Percentiles rank a stretch among this genome's conserved stretches.
Conservation (phyloP, 257 asterid species). For the Fraxinus excelsior region DNA sequence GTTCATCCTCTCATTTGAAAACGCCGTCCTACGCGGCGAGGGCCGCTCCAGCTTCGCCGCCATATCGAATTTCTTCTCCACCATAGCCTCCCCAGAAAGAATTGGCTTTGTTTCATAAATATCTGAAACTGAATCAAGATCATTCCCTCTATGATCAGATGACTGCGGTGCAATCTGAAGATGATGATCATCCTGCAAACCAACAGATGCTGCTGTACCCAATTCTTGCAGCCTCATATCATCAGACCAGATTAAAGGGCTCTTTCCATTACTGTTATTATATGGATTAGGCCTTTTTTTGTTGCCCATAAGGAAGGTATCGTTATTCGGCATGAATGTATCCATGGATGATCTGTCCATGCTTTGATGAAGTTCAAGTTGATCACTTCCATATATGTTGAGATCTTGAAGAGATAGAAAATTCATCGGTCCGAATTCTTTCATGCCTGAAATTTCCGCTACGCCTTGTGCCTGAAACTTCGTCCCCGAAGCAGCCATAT, state of each 20-base stretch:
- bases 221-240: constrained; percentile 67
- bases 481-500: constrained; percentile 45
- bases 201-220: constrained; percentile 42
- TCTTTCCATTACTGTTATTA: constrained; percentile 40
- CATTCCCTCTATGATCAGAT: constrained; percentile 35
- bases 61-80: constrained; percentile 37
- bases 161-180: constrained; percentile 48
- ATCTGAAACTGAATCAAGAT: constrained; percentile 53
- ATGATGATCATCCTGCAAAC: constrained; percentile 29
- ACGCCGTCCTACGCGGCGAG: constrained; percentile 49
- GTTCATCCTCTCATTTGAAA: constrained; percentile 26
- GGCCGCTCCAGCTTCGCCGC: constrained; percentile 45
- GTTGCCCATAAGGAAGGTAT: constrained; percentile 43
- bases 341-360: constrained; percentile 48
- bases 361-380: constrained; percentile 48
- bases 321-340: constrained; percentile 36
- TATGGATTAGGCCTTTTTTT: constrained; percentile 68
- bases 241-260: constrained; percentile 74
- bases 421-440: constrained; percentile 48
- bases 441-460: constrained; percentile 43
- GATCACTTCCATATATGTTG: constrained; percentile 67
- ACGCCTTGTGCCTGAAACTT: constrained; percentile 27
- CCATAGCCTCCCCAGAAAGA: constrained; percentile 31
- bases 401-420: constrained; percentile 86
- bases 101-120: constrained; percentile 57